Evolutionary conservation across 306 rosid species (phyloP), one percentile per base, ranked within the genome.

Genomic region (Bauhinia variegata): DNA sequence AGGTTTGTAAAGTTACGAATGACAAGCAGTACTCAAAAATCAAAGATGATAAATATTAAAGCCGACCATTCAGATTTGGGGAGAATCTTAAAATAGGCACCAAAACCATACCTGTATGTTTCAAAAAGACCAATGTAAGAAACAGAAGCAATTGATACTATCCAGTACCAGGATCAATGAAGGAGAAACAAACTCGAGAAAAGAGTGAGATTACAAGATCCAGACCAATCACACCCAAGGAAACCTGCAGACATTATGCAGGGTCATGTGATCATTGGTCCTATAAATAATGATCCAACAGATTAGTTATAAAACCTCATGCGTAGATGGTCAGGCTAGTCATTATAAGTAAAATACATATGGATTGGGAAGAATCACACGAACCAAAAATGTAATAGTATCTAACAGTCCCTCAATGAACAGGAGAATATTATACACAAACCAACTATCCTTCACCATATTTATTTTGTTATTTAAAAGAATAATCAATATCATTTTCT

Each of bases 1-100:
- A 41, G n/a, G 47, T 2, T 2, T 2, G 99, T 93, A 66, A 36
- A 8, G 6, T 36, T 36, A 36, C 9, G 9, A 6, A 36, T 8
- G 5, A 5, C 1, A 8, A 36, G 41, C 41, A 23, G 1, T 23
- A 23, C 2, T 23, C 28, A 36, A 6, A 36, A 36, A 36, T 36
- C 41, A 36, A 36, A 3, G 9, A 36, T 36, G 41, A 36, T 5
- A 36, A 90, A 77, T 97, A 93, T 93, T 48, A 93, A 4, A 38
- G 97, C 97, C 14, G 99, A 93, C 99, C 99, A 93, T 83, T 86
- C 99, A 31, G 99, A 90, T 56, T 96, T 97, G 0, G 99, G 99
- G 34, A 90, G 86, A 63, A 90, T 39, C 73, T 86, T 93, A 70
- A 93, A 93, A 63, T 93, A 93, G 39, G 99, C 97, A 47, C 99